Evolutionary conservation across 805 yeast species (phyloP), one percentile per base, ranked within the genome.

Genomic region (Metschnikowia baotianmanensis): DNA sequence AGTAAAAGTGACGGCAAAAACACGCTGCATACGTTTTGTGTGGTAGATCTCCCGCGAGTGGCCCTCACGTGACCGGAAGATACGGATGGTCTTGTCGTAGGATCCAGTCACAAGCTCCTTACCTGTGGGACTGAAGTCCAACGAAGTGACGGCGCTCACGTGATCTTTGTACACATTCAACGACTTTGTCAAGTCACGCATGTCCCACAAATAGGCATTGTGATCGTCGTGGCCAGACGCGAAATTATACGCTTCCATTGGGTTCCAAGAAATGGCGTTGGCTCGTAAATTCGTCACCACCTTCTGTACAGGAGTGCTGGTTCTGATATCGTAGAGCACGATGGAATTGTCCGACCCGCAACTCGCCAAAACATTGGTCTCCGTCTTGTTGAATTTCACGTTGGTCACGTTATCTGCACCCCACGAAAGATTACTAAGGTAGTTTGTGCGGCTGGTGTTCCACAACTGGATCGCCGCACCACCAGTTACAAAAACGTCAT

Each of bases 51-150:
- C 99, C 47, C 97, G 75, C 5, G 96, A 86, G 63, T 91, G 98
- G 26, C 99, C 98, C 48, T 84, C 86, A 25, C 76, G 69, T 1
- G 80, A 69, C 38, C 80, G 80, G 65, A 68, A 93, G 15, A 93
- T 80, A 52, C 99, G 75, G 22, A 93, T 77, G 1, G 98, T 88
- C 57, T 88, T 86, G 64, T 93, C 99, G 61, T 91, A 93, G 0
- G 96, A 86, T 13, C 96, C 97, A 1, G 96, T 84, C 5, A 89
- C 97, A 24, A 93, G 69, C 64, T 91, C 98, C 59, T 89, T 89
- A 53, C 99, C 99, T 1, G 98, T 90, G 29, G 99, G 99, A 9
- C 96, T 80, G 58, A 86, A 93, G 65, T 93, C 99, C 29, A 93
- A 80, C 61, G 86, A 96, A 80, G 91, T 77, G 9, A 93, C 95